Evolutionary conservation across 2,329 filamentous ascomycete genomes (phyloP), one percentile per base, ranked within the genome.

Genomic region (Xylaria sp.): DNA sequence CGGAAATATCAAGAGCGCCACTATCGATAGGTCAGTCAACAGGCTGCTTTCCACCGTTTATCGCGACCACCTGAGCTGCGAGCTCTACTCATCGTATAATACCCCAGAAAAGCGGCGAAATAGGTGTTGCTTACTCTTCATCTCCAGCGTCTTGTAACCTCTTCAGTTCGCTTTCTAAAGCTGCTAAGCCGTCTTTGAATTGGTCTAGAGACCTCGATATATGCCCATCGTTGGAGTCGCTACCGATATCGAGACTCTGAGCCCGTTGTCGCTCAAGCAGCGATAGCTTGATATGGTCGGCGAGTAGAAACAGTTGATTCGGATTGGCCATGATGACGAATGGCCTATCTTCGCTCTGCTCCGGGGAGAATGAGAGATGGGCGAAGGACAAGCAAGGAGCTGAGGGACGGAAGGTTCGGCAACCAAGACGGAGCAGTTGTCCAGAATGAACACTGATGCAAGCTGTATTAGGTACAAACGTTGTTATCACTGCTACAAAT

Each of bases 241-340:
- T 89, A 68, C 94, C 89, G 65, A 97, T 88, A 74, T 94, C 90
- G 54, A 97, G 87, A 15, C 90, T 92, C 76, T 93, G 89, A 58
- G 94, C 94, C 68, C 95, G 91, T 82, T 97, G 91, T 68, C 95
- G 90, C 84, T 98, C 96, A 32, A 98, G 90, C 18, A 99, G 87
- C 15, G 94, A 97, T 70, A 98, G 89, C 83, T 98, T 98, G 86
- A 98, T 93, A 82, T 98, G 95, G 83, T 99, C 96, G 77, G 94
- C 94, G 67, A 98, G 89, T 63, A 98, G 91, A 80, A 94, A 94
- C 74, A 98, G 91, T 81, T 98, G 94, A 77, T 89, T 90, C 48
- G 87, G 82, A 74, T 87, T 90, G 71, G 86, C 83, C 86, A 88
- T 88, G 77, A 70, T 78, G 73, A 46, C 39, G 72, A 41, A 46